A percentile compares a stretch with the other conserved stretches of the same genome.
These are phyloP conservation scores for Apiospora marii DNA, from an alignment of 2,329 filamentous ascomycete species.

Conservation along the genomic window DNA sequence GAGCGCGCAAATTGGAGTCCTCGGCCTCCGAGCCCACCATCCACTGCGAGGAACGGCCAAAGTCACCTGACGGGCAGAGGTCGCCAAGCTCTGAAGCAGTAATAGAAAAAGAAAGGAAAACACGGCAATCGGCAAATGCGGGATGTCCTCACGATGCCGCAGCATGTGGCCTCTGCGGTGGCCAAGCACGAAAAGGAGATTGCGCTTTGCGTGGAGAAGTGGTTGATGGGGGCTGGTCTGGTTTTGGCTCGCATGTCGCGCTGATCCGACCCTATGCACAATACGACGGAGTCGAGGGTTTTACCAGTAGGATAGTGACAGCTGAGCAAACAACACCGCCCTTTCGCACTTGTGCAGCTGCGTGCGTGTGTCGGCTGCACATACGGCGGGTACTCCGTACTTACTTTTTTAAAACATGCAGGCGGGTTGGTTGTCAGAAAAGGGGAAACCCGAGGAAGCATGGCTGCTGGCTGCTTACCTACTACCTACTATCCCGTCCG, in stretches of 20 bases:
- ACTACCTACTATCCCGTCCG: neutral
- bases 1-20: neutral
- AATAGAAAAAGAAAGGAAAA: neutral
- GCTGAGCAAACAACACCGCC: neutral
- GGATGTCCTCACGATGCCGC: conserved; percentile 9
- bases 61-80: conserved; percentile 15
- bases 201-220: conserved; percentile 19
- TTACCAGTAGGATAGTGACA: neutral
- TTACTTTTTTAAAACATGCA: neutral
- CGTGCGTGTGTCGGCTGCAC: neutral
- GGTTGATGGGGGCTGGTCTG: neutral
- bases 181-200: conserved; percentile 17
- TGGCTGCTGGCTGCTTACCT: too few species aligned
- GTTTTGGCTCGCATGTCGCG: conserved; percentile 4
- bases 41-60: neutral
- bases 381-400: neutral
- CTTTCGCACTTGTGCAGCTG: neutral
- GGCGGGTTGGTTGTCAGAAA: neutral
- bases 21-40: neutral
- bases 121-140: conserved; percentile 17
- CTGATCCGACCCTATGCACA: neutral
- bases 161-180: conserved; percentile 3
- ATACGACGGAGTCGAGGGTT: neutral
- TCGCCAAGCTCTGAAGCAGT: conserved; percentile 5
- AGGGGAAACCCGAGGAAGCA: neutral